These are phyloP conservation scores for Pleodorina starrii DNA, from an alignment of 139 green algal species.

Conservation along the genomic window DNA sequence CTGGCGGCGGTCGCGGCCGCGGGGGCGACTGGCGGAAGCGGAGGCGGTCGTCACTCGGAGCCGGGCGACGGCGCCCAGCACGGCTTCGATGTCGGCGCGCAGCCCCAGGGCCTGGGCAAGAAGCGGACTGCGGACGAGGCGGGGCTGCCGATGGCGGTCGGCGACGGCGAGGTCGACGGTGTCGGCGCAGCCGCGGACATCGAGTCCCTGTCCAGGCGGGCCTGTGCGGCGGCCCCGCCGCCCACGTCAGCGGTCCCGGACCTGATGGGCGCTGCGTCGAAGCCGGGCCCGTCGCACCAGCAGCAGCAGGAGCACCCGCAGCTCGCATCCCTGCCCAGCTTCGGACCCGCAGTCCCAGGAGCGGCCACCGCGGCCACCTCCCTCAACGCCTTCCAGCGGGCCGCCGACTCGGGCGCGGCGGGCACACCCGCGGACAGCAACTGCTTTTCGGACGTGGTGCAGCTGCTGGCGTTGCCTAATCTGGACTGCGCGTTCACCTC, in stretches of 20 bases:
- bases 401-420: not conserved
- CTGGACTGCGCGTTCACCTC: not conserved
- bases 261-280: not conserved
- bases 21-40: too few species aligned
- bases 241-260: not conserved
- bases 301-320: not conserved
- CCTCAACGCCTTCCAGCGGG: not conserved
- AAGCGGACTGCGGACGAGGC: constrained; percentile 30
- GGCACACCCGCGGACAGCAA: constrained; percentile 2
- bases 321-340: constrained; percentile 4
- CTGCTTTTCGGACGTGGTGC: constrained; percentile 24
- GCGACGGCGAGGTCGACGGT: not conserved
- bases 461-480: constrained; percentile 5
- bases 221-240: not conserved
- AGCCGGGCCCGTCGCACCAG: not conserved
- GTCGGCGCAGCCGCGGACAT: not conserved
- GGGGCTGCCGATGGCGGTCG: not conserved
- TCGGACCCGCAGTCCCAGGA: not conserved
- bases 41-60: not conserved
- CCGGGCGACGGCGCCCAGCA: not conserved
- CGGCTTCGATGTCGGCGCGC: too few species aligned
- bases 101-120: too few species aligned
- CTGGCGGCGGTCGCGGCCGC: not conserved
- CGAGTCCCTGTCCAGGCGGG: not conserved
- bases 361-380: not conserved